Percentiles rank a stretch among this genome's conserved stretches.
These are phyloP conservation scores for Ophiostoma tasmaniense DNA, from an alignment of 2,329 filamentous ascomycete genomes.

Conservation along the genomic window DNA sequence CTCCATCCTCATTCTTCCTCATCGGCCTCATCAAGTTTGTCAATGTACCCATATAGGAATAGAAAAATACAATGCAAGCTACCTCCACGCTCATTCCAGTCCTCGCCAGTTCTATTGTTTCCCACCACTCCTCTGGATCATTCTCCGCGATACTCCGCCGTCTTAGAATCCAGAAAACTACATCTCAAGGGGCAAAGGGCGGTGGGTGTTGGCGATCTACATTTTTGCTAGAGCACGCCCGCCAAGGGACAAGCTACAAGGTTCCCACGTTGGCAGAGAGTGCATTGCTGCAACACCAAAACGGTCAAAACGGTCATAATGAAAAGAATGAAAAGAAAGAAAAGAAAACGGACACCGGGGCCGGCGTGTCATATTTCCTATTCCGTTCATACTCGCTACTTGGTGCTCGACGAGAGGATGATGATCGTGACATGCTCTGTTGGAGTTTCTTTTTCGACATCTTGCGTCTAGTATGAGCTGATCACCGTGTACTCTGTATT, in stretches of 20 bases:
- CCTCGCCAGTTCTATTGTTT: not conserved
- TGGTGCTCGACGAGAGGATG: not conserved
- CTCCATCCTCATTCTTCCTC: too few relatives aligned
- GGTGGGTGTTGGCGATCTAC: not conserved
- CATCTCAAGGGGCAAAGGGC: not conserved
- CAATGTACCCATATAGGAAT: not conserved
- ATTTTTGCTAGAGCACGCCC: not conserved
- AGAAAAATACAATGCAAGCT: not conserved
- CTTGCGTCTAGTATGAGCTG: not conserved
- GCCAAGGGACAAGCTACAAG: not conserved
- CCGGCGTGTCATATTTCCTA: constrained; percentile 1
- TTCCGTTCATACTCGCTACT: not conserved
- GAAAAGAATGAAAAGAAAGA: too few relatives aligned
- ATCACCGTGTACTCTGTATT: not conserved
- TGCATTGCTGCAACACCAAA: not conserved
- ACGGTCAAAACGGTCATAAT: not conserved
- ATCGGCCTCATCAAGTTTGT: too few relatives aligned
- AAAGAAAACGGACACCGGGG: too few relatives aligned
- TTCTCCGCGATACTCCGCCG: not conserved
- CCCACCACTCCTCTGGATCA: not conserved
- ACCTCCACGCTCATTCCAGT: not conserved
- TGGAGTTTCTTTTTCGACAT: not conserved
- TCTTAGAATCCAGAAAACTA: not conserved
- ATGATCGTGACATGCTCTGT: not conserved
- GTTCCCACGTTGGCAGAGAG: not conserved